Base-by-base conservation (phyloP, 1,284 basidiomycete species). In the Ustilago esculenta region DNA sequence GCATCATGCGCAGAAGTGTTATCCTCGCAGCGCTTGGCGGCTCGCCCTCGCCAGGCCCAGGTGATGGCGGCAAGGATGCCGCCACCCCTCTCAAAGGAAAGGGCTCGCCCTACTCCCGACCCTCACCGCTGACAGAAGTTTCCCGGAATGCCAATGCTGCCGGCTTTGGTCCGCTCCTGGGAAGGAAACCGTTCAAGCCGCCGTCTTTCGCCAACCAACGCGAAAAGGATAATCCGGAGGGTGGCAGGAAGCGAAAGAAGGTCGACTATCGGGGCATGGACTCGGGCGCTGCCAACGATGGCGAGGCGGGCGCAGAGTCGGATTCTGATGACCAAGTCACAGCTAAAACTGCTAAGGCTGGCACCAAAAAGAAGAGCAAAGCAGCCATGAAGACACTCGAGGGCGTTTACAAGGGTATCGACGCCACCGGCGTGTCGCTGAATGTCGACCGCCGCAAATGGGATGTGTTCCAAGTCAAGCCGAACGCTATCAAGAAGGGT, bases 181-280 rank as follows among this genome's bases (percentile, higher is more conserved):
- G 72, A 4, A 48, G 69, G 20, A 81, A 81, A 39, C 77, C 77
- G 4, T 81, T 81, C 68, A 80, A 80, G 49, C 30, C 76, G 5
- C 80, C 80, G 3, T 68, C 66, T 0, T 68, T 67, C 33, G 72
- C 70, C 34, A 64, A 68, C 11, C 60, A 63, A 41, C 48, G 56
- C 33, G 49, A 68, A 15, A 56, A 52, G 33, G 49, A 61, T 21
- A 65, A 50, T 18, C 48, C 61, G 2, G 58, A 52, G 5, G 53
- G 59, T 17, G 59, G 70, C 21, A 51, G 75, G 12, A 80, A 81
- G 53, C 69, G 80, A 21, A 59, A 73, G 23, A 72, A 76, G 50
- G 70, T 81, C 33, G 68, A 79, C 65, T 81, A 81, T 41, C 52
- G 65, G 17, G 76, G 69, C 15, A 74, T 81, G 67, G 79, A 75